phyloP scores from a whole-genome alignment of 345 rosid genomes.

The Rhizophora apiculata region DNA sequence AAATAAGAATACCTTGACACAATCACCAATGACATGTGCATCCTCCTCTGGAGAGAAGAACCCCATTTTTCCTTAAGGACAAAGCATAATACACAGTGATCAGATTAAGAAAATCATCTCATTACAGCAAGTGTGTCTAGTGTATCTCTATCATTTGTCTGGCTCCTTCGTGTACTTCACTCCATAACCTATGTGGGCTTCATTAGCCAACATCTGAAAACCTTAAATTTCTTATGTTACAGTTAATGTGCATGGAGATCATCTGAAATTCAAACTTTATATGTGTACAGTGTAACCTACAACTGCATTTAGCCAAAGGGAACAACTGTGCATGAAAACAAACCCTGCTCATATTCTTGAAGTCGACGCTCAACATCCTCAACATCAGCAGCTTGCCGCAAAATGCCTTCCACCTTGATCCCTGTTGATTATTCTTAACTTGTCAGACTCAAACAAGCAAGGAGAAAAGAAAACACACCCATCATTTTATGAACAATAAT shows the following conservation, averaged over 20 bases:
- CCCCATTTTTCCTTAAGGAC: constrained; percentile 60
- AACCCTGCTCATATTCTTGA: constrained; percentile 91
- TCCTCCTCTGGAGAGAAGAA: constrained; percentile 72
- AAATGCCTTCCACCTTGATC: constrained; percentile 80
- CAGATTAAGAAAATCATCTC: neutral
- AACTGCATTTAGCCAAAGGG: neutral
- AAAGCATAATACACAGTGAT: constrained; percentile 3
- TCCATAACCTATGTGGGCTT: neutral
- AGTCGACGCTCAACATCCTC: constrained; percentile 89
- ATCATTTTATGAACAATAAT: neutral
- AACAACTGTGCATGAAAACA: constrained; percentile 23
- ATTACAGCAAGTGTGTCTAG: neutral
- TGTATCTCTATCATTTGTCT: constrained; percentile 8
- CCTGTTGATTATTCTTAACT: constrained; percentile 47
- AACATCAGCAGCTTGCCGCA: constrained; percentile 99
- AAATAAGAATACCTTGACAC: constrained; percentile 65
- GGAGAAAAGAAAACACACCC: constrained; percentile 1
- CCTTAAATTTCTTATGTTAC: neutral
- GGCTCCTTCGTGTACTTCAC: constrained; percentile 9
- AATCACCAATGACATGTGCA: constrained; percentile 90
- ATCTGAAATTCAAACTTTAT: neutral
- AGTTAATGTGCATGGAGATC: neutral
- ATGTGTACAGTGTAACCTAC: constrained; percentile 3
- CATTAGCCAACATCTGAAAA: constrained; percentile 2
- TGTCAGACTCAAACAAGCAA: constrained; percentile 23